Conservation (phyloP, 1,284 basidiomycete species). For the Sparassis latifolia region DNA sequence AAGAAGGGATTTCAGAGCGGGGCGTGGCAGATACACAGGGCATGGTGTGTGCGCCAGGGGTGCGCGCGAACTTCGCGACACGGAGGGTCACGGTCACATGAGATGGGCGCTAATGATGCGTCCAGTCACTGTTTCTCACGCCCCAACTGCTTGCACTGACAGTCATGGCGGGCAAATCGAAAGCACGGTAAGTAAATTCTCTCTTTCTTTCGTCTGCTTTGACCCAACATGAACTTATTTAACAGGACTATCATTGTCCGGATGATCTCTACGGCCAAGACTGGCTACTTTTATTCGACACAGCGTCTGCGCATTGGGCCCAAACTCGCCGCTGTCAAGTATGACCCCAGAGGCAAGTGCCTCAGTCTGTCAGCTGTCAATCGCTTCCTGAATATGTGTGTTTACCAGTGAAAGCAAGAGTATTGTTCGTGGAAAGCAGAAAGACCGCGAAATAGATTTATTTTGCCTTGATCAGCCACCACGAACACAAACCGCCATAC, state of each 20-base stretch:
- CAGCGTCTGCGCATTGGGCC: constrained; percentile 65
- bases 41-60: too few relatives aligned
- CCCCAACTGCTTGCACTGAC: not conserved
- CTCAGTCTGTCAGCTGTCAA: not conserved
- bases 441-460: constrained; percentile 43
- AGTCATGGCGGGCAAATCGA: constrained; percentile 43
- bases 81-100: not conserved
- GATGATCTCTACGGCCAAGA: constrained; percentile 84
- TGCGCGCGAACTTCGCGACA: not conserved
- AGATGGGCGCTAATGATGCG: not conserved
- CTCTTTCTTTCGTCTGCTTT: not conserved
- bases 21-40: too few relatives aligned
- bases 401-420: constrained; percentile 56
- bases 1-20: too few relatives aligned
- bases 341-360: constrained; percentile 75
- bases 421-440: constrained; percentile 76
- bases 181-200: constrained; percentile 39
- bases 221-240: not conserved
- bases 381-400: not conserved
- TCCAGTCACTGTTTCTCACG: too few relatives aligned
- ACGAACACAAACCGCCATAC: too few relatives aligned
- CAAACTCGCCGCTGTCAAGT: constrained; percentile 80
- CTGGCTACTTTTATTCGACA: constrained; percentile 86
- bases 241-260: constrained; percentile 77
- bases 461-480: not conserved